Conservation (phyloP, 2,329 filamentous ascomycete species). For the Elsinoe fawcettii region DNA sequence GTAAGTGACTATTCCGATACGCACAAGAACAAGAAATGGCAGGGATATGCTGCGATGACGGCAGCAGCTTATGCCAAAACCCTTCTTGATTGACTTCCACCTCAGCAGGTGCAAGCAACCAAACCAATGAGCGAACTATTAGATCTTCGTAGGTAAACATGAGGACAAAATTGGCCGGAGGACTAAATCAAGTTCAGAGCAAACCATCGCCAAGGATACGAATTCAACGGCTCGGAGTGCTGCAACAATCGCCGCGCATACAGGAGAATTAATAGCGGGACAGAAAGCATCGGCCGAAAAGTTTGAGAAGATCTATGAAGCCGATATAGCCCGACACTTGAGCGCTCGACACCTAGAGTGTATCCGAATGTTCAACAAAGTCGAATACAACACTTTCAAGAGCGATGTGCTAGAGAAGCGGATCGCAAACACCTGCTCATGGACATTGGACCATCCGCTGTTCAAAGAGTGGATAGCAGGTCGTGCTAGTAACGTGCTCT, state of each 20-base stretch:
- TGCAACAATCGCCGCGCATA: not conserved
- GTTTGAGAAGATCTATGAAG: too few species aligned
- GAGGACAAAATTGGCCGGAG: too few species aligned
- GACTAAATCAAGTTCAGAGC: not conserved
- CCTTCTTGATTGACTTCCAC: not conserved
- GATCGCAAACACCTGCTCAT: conserved; percentile 29
- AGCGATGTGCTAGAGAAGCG: conserved; percentile 26
- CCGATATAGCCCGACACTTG: too few species aligned
- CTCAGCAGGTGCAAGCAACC: not conserved
- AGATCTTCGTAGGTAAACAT: not conserved
- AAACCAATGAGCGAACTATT: not conserved
- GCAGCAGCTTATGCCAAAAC: conserved; percentile 23
- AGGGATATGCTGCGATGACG: conserved; percentile 20
- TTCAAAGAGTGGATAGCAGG: conserved; percentile 29
- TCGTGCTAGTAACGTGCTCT: too few species aligned
- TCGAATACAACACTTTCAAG: conserved; percentile 27
- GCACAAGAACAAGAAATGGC: conserved; percentile 24
- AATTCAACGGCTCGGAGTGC: not conserved
- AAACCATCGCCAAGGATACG: too few species aligned
- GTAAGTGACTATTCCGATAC: conserved; percentile 23
- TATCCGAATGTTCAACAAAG: conserved; percentile 23
- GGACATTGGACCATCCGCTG: conserved; percentile 26
- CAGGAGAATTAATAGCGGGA: not conserved
- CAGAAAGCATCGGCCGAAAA: too few species aligned
- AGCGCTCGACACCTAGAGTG: not conserved